A percentile compares a stretch with the other conserved stretches of the same genome.
phyloP scores from a whole-genome alignment of 2,329 filamentous ascomycete species.

The Epichloe sylvatica region DNA sequence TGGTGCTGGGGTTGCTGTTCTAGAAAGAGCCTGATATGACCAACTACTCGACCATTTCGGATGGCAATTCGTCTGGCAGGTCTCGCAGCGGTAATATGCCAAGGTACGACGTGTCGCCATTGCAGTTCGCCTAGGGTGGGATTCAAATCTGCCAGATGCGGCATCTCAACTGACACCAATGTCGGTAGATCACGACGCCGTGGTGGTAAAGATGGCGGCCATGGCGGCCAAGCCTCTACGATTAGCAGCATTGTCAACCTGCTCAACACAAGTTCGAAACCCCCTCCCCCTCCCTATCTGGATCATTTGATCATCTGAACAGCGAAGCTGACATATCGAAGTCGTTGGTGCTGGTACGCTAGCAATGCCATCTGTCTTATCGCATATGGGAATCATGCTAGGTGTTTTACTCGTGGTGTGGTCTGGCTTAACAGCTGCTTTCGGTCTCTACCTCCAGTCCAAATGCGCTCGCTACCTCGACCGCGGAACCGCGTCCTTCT shows the following conservation, averaged over 20 bases:
- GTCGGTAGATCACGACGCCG: slow-evolving; percentile 39
- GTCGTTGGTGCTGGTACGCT: slow-evolving; percentile 89
- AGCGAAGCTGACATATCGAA: slow-evolving; percentile 22
- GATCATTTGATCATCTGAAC: slow-evolving; percentile 1
- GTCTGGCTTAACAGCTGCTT: slow-evolving; percentile 78
- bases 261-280: slow-evolving; percentile 72
- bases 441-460: slow-evolving; percentile 89
- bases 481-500: slow-evolving; percentile 78
- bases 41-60: slow-evolving; percentile 38
- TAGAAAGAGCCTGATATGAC: slow-evolving; percentile 29
- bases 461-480: slow-evolving; percentile 89
- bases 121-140: neutral
- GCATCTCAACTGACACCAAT: slow-evolving; percentile 2
- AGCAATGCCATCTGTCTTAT: slow-evolving; percentile 88
- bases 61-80: slow-evolving; percentile 28
- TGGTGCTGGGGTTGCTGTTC: slow-evolving; percentile 2
- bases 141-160: neutral
- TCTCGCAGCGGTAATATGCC: slow-evolving; percentile 31
- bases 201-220: slow-evolving; percentile 56
- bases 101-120: slow-evolving; percentile 23
- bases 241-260: slow-evolving; percentile 87
- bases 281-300: neutral
- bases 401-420: slow-evolving; percentile 77
- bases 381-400: slow-evolving; percentile 84
- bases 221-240: slow-evolving; percentile 66